phyloP scores from a whole-genome alignment of 192 early-diverging fungal species.

The Martensiomyces pterosporus region DNA sequence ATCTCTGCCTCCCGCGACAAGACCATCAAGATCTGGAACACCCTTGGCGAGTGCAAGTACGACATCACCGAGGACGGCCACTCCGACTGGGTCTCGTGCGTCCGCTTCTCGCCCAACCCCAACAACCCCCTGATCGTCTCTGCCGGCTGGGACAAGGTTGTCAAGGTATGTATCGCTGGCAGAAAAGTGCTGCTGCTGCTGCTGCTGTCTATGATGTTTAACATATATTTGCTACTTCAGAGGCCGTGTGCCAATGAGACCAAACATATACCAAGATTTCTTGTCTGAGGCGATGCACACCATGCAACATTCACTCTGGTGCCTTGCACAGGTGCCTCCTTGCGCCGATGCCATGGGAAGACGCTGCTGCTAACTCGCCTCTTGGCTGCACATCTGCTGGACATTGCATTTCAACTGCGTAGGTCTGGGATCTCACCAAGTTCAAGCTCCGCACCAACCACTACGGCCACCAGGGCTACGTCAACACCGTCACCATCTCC shows the following conservation, averaged over 20 bases:
- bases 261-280: slow-evolving; percentile 43
- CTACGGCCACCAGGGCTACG: slow-evolving; percentile 96
- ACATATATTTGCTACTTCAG: slow-evolving; percentile 77
- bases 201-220: slow-evolving; percentile 37
- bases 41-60: slow-evolving; percentile 99
- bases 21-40: slow-evolving; percentile 99
- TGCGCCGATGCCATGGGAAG: too few relatives aligned
- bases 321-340: background rate
- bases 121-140: slow-evolving; percentile 97
- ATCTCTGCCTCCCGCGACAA: slow-evolving; percentile 98
- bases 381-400: too few relatives aligned
- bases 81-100: slow-evolving; percentile 98
- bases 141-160: slow-evolving; percentile 98
- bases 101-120: slow-evolving; percentile 99
- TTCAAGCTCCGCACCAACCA: slow-evolving; percentile 99
- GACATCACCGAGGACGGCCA: slow-evolving; percentile 95
- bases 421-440: slow-evolving; percentile 99
- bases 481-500: slow-evolving; percentile 97
- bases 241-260: slow-evolving; percentile 62
- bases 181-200: slow-evolving; percentile 1
- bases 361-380: too few relatives aligned
- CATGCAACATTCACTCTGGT: background rate
- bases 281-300: slow-evolving; percentile 46
- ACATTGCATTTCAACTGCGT: slow-evolving; percentile 3
- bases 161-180: slow-evolving; percentile 85